These are phyloP conservation scores for Annulohypoxylon moriforme DNA, from an alignment of 495 filamentous ascomycete species.

Conservation along the genomic window DNA sequence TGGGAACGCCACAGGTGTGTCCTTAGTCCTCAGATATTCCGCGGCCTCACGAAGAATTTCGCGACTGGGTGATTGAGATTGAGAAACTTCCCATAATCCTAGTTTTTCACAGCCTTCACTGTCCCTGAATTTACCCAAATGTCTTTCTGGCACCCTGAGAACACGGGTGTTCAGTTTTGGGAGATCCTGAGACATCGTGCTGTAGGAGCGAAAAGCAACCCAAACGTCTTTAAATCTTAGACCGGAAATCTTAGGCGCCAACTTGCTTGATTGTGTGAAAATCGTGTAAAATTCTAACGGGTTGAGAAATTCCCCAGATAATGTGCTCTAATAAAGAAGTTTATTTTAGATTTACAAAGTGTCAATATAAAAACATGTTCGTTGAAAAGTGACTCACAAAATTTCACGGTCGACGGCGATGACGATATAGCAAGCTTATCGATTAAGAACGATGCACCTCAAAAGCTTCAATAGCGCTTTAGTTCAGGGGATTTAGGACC, in stretches of 20 bases:
- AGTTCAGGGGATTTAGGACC: slow-evolving; percentile 12
- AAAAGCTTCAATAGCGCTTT: not conserved
- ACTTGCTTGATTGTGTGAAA: slow-evolving; percentile 26
- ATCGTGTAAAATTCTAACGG: not conserved
- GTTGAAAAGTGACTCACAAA: slow-evolving; percentile 30
- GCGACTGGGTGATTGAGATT: slow-evolving; percentile 28
- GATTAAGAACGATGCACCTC: slow-evolving; percentile 18
- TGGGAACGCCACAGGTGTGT: slow-evolving; percentile 90
- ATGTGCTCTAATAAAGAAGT: too few species aligned
- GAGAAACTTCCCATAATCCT: slow-evolving; percentile 43
- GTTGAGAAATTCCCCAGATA: too few species aligned
- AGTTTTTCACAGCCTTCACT: slow-evolving; percentile 38
- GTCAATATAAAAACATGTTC: not conserved
- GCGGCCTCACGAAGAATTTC: slow-evolving; percentile 65
- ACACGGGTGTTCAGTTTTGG: slow-evolving; percentile 34
- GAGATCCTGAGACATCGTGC: slow-evolving; percentile 46
- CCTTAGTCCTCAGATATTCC: slow-evolving; percentile 66
- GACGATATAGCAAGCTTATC: slow-evolving; percentile 42
- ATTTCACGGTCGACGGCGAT: slow-evolving; percentile 16
- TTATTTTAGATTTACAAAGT: too few species aligned
- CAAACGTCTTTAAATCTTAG: slow-evolving; percentile 33
- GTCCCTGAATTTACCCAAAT: slow-evolving; percentile 42
- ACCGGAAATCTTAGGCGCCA: slow-evolving; percentile 37
- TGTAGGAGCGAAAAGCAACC: slow-evolving; percentile 41
- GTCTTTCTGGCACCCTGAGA: slow-evolving; percentile 27